Conservation (phyloP, 2,329 filamentous ascomycete genomes). For the Aphanocladium album region DNA sequence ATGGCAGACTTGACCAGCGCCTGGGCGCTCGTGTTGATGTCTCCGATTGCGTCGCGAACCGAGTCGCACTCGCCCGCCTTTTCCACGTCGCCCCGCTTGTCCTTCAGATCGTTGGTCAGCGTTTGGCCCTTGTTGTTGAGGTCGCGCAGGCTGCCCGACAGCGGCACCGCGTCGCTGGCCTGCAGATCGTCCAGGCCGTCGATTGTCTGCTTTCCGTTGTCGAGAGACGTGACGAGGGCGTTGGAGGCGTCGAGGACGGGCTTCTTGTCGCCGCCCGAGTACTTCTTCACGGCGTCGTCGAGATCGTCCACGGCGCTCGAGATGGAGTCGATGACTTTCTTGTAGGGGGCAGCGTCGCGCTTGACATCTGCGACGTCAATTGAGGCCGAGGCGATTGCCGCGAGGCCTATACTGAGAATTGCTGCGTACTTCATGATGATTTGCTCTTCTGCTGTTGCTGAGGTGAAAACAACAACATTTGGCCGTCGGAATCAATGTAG, state of each 20-base stretch:
- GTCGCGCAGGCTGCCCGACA: neutral
- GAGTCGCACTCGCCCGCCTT: conserved; percentile 8
- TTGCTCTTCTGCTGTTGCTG: neutral
- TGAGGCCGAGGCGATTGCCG: neutral
- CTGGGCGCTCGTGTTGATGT: conserved; percentile 8
- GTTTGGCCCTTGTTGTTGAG: conserved; percentile 11
- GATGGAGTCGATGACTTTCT: conserved; percentile 10
- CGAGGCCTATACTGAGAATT: conserved; percentile 1
- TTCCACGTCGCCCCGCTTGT: conserved; percentile 8
- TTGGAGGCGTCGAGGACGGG: conserved; percentile 8
- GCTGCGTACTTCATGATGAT: conserved; percentile 1
- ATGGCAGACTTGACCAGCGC: neutral
- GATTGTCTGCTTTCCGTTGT: conserved; percentile 8
- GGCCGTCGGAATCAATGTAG: neutral
- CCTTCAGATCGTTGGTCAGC: conserved; percentile 16
- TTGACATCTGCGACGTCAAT: neutral
- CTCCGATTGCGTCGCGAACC: neutral
- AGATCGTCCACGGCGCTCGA: conserved; percentile 4
- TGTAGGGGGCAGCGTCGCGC: conserved; percentile 10
- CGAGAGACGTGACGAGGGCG: conserved; percentile 9
- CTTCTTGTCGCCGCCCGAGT: conserved; percentile 5
- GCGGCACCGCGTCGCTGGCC: neutral
- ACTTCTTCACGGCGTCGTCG: conserved; percentile 6
- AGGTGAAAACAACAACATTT: neutral
- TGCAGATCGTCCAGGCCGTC: neutral